Conservation (phyloP, 139 green algal genomes). For the Coelastrella sp. region DNA sequence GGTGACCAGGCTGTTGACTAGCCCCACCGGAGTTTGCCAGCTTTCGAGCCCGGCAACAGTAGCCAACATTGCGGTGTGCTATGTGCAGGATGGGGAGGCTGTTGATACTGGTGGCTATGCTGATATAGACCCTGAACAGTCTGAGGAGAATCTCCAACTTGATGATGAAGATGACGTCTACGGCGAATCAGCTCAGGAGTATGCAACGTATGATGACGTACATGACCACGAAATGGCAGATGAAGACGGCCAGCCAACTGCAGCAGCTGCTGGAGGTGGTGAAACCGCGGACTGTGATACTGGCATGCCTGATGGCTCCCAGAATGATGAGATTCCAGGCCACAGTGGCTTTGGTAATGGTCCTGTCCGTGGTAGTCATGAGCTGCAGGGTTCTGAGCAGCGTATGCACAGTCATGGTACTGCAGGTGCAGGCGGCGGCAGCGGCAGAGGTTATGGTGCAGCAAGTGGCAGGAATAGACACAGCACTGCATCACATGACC, state of each 20-base stretch:
- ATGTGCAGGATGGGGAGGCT: background rate
- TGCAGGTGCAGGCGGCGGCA: background rate
- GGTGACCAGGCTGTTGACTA: no score
- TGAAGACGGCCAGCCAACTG: background rate
- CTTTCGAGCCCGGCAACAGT: no score
- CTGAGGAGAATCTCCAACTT: background rate
- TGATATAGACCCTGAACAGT: background rate
- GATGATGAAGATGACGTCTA: background rate
- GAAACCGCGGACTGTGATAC: background rate
- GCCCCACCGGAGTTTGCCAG: no score
- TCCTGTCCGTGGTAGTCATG: background rate
- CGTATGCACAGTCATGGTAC: background rate
- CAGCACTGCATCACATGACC: background rate
- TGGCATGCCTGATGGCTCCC: no score
- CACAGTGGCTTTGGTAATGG: background rate
- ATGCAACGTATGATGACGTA: background rate
- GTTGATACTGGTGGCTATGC: background rate
- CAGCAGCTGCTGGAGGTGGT: background rate
- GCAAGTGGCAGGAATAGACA: conserved; percentile 4
- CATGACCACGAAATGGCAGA: background rate
- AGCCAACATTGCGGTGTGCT: no score
- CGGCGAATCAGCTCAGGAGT: background rate
- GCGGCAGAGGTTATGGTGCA: background rate
- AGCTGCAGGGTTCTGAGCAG: background rate
- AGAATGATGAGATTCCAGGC: background rate